A percentile compares a stretch with the other conserved stretches of the same genome.
phyloP scores from a whole-genome alignment of 495 filamentous ascomycete species.

The Xylaria flabelliformis region DNA sequence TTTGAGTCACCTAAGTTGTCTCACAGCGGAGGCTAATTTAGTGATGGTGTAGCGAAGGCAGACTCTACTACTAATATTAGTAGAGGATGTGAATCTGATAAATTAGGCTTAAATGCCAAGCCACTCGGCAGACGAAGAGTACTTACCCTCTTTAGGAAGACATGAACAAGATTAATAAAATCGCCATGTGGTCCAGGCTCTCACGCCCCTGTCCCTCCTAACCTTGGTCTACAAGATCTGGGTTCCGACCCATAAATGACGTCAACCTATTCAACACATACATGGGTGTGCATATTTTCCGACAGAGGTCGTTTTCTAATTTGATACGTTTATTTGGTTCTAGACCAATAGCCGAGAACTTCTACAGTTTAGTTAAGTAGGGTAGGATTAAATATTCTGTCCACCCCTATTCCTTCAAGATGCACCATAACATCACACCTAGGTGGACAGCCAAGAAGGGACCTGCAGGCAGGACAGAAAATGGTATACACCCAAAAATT shows the following conservation, averaged over 20 bases:
- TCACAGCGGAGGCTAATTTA: background rate
- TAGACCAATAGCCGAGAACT: background rate
- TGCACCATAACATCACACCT: background rate
- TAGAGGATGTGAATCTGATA: background rate
- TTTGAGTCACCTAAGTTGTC: background rate
- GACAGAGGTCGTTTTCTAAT: background rate
- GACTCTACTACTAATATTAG: background rate
- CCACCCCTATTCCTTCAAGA: background rate
- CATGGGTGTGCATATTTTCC: background rate
- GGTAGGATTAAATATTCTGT: background rate
- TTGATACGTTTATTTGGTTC: background rate
- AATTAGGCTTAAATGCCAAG: background rate
- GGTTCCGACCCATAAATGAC: background rate
- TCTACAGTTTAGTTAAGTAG: background rate
- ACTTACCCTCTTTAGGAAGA: background rate
- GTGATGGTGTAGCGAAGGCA: background rate
- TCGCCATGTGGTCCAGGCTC: slow-evolving; percentile 4
- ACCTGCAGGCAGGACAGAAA: background rate
- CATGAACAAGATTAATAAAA: background rate
- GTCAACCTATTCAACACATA: slow-evolving; percentile 13
- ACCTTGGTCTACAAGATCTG: background rate
- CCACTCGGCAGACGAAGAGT: background rate
- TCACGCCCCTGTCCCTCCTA: background rate
- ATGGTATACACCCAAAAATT: background rate
- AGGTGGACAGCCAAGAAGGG: background rate